Base-by-base conservation (phyloP, 73 alveolate genomes). In the Paramecium bursaria region DNA sequence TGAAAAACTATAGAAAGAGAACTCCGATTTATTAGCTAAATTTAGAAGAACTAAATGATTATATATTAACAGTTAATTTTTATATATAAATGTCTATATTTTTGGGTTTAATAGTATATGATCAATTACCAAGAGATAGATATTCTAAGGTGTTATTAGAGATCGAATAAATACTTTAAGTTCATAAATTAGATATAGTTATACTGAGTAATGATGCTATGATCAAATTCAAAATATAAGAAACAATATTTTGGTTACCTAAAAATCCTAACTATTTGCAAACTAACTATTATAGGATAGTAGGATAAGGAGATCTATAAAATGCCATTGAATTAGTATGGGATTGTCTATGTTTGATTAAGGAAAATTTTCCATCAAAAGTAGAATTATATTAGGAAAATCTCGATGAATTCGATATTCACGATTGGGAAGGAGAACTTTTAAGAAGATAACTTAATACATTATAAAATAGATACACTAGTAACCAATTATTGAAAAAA, bases 341-440 rank as follows among this genome's bases (percentile, higher is more conserved):
- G 89, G 89, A 55, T 23, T 55, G 88, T 49, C 27, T 61, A 1
- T 79, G 85, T 29, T 53, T 79, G 15, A 9, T 76, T 22, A 79
- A 79, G 50, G 89, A 79, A 73, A 52, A 54, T 22, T 79, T 79
- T 29, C 82, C 89, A 0, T 79, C 89, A 1, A 79, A 73, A 47
- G 15, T 79, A 21, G 89, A 79, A 23, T 50, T 53, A 6, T 79
- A 50, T 54, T 35, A 39, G 22, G 89, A 54, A 29, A 79, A 79
- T 42, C 23, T 79, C 9, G 85, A 79, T 53, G 75, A 79, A 21
- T 79, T 53, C 26, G 54, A 42, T 33, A 33, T 53, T 7, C 5
- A 39, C 13, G 85, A 55, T 19, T 61, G 57, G 61, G 82, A 54
- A 19, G 25, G 22, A 53, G 82, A 79, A 47, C 52, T 79, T 19